Base-by-base conservation (phyloP, 2,329 filamentous ascomycete genomes). In the Apiospora malaysiana region DNA sequence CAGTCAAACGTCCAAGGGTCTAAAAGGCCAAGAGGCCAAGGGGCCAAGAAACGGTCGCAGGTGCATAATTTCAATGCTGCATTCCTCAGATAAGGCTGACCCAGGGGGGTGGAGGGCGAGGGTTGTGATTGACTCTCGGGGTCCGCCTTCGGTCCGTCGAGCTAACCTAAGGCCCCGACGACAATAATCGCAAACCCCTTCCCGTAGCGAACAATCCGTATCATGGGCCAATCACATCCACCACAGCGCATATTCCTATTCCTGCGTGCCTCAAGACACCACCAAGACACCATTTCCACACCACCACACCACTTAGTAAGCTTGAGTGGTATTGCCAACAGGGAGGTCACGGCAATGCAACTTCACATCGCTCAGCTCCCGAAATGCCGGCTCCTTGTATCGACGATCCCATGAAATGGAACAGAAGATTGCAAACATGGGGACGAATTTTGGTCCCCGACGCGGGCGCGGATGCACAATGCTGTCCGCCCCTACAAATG, bases 131-230 rank as follows among this genome's bases (percentile, higher is more conserved):
- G 18, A 18, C 2, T 59, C 3, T 59, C 51, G 51, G 51, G 32
- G 51, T 59, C 51, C 51, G 51, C 18, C 51, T 37, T 37, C 51
- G 27, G 51, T 59, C 51, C 51, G 51, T 59, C 51, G 27, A 59
- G 12, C 18, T 7, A 8, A 37, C 0, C 51, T 6, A 59, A 18
- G 27, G 7, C 51, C 51, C 51, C 51, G 51, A 37, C 27, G 2
- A 18, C 5, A 37, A 4, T 37, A n/a, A 37, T 8, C 25, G 12
- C 14, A 27, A 37, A n/a, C 27, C 16, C 51, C 51, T 37, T 59
- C 21, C 25, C 8, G 7, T 2, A 8, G 51, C 12, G 9, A 32
- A 5, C 3, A 9, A 14, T 59, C 25, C 27, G 21, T 8, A 21
- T 37, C 8, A 8, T 16, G 27, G 12, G 25, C 51, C 51, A 59